Evolutionary conservation across 192 early-diverging fungal genomes (phyloP).

Genomic region (Gamsiella multidivaricata): DNA sequence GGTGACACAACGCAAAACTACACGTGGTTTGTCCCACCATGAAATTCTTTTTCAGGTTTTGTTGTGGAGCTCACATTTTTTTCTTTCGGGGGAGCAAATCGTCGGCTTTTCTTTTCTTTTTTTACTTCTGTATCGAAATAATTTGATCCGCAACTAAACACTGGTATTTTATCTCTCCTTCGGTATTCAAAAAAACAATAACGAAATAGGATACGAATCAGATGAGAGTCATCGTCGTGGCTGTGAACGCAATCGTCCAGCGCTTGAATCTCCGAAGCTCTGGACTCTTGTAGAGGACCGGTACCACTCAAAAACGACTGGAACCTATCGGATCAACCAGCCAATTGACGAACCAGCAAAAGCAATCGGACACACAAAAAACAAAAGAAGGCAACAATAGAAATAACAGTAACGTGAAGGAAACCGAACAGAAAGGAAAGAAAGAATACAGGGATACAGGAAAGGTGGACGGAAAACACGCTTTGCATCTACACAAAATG

Average conservation of each 20-base stretch:
- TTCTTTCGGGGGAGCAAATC: not conserved
- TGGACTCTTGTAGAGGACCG: constrained; percentile 60
- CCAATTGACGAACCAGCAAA: not conserved
- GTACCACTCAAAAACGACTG: too few species aligned
- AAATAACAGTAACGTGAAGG: not conserved
- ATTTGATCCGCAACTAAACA: constrained; percentile 11
- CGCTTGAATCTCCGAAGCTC: constrained; percentile 60
- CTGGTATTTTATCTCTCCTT: not conserved
- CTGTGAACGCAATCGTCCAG: constrained; percentile 63
- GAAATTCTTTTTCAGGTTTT: not conserved
- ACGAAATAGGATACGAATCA: constrained; percentile 64
- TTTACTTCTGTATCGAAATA: not conserved
- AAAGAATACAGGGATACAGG: not conserved
- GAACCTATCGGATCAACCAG: too few species aligned
- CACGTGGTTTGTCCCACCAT: constrained; percentile 52
- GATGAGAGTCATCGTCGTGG: constrained; percentile 64
- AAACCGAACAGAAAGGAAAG: not conserved
- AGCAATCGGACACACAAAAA: not conserved
- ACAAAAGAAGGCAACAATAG: not conserved
- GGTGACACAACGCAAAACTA: constrained; percentile 32
- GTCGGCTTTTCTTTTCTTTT: not conserved
- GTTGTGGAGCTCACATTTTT: not conserved
- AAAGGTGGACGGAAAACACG: not conserved
- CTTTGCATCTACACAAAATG: too few species aligned
- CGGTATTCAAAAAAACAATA: too few species aligned